Base-by-base conservation (phyloP, 805 yeast genomes). In the Candida ipomoeae region DNA sequence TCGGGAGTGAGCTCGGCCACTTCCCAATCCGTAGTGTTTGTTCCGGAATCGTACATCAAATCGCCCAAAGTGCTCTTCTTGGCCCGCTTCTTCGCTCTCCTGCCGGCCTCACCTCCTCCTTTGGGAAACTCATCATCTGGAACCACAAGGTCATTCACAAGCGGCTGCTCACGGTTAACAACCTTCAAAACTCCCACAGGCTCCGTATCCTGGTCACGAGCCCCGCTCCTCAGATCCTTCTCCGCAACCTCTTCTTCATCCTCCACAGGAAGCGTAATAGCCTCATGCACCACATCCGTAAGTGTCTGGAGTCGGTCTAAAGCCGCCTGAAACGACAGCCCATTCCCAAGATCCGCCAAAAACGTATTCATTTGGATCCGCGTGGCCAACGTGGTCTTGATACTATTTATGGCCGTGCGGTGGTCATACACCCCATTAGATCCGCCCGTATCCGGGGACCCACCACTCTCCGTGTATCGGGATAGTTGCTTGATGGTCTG, bases 121-220 rank as follows among this genome's bases (percentile, higher is more conserved):
- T 20, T 37, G 11, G 55, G 50, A 26, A 46, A 59, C 11, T 62
- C 70, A 38, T 68, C 66, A 21, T 71, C 75, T 3, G 84, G 85
- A 35, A 74, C 69, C 21, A 81, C 77, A 40, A 82, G 74, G 36
- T 80, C 83, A 56, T 74, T 76, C 13, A 79, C 62, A 42, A 79
- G 65, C 1, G 84, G 84, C 31, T 73, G 70, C 32, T 69, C 74
- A 42, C 71, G 71, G 53, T 76, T 75, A 1, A 68, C 73, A 6
- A 82, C 80, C 5, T 70, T 69, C 11, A 68, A 72, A 14, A 81
- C 79, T 0, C 82, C 84, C n/a, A 67, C 74, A 0, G 87, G 85
- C 54, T 80, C 86, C 4, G 80, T 62, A 29, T 55, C 61, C 34
- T 61, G 60, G 5, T 63, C 65, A 15, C 61, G 57, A 17, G 31